phyloP scores from a whole-genome alignment of 805 yeast species.

The Monosporozyma servazzii region DNA sequence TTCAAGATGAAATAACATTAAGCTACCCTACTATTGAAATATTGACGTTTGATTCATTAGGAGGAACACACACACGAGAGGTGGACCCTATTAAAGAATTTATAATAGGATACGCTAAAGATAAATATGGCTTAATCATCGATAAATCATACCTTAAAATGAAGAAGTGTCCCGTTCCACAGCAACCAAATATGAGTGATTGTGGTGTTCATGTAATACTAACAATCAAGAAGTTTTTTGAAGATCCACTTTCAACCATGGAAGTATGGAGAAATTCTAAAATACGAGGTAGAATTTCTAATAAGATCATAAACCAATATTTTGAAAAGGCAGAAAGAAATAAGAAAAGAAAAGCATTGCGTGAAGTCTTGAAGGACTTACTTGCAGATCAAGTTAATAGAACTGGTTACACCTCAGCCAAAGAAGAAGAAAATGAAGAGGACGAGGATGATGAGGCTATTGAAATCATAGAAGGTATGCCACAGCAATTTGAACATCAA shows the following conservation, averaged over 20 bases:
- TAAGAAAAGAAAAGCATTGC: slow-evolving; percentile 20
- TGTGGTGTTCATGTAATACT: slow-evolving; percentile 90
- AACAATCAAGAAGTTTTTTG: slow-evolving; percentile 52
- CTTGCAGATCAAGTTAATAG: slow-evolving; percentile 15
- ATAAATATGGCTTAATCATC: slow-evolving; percentile 44
- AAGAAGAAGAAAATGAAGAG: slow-evolving; percentile 5
- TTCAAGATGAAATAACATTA: slow-evolving; percentile 10
- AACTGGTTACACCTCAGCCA: slow-evolving; percentile 6
- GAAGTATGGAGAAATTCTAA: slow-evolving; percentile 36
- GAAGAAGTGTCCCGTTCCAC: slow-evolving; percentile 54
- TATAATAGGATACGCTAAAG: slow-evolving; percentile 59
- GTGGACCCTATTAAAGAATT: slow-evolving; percentile 50
- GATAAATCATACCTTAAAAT: slow-evolving; percentile 39
- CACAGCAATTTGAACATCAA: not conserved
- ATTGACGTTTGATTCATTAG: slow-evolving; percentile 68
- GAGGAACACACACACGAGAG: slow-evolving; percentile 42
- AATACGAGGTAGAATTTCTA: slow-evolving; percentile 12
- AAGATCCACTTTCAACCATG: slow-evolving; percentile 40
- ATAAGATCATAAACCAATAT: slow-evolving; percentile 16
- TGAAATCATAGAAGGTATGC: slow-evolving; percentile 24
- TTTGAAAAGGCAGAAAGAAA: slow-evolving; percentile 23
- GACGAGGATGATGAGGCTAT: slow-evolving; percentile 22
- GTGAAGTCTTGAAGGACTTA: slow-evolving; percentile 16
- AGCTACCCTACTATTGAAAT: slow-evolving; percentile 32
- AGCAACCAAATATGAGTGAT: slow-evolving; percentile 81